A percentile compares a stretch with the other conserved stretches of the same genome.
These are phyloP conservation scores for Diaporthe citriasiana DNA, from an alignment of 2,329 filamentous ascomycete species.

Conservation along the genomic window DNA sequence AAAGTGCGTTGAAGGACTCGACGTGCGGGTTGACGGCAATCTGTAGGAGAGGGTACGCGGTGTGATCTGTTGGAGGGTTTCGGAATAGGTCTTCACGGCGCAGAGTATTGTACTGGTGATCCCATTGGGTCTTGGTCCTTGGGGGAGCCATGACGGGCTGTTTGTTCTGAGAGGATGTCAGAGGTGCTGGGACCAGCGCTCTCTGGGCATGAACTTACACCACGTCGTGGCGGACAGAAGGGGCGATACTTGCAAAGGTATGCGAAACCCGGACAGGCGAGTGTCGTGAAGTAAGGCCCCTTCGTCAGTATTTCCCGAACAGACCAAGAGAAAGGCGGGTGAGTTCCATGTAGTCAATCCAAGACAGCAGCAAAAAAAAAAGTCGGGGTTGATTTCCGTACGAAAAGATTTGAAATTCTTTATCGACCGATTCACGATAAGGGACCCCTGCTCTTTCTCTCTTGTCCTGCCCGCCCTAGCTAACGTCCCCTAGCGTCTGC, in stretches of 20 bases:
- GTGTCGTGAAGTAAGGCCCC: not conserved
- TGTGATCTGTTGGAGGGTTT: constrained; percentile 87
- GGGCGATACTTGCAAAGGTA: not conserved
- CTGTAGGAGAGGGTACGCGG: constrained; percentile 89
- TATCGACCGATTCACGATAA: constrained; percentile 13
- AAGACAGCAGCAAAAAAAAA: not conserved
- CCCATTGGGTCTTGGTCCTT: constrained; percentile 79
- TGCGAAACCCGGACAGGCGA: not conserved
- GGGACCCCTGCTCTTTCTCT: constrained; percentile 12
- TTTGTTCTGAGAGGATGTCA: constrained; percentile 13
- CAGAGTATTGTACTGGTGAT: constrained; percentile 86
- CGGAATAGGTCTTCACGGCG: constrained; percentile 90
- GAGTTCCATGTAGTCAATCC: constrained; percentile 7
- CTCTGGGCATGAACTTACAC: constrained; percentile 23
- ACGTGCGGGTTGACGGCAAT: constrained; percentile 92
- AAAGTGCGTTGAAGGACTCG: constrained; percentile 94
- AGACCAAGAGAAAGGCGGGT: constrained; percentile 1
- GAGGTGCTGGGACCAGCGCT: not conserved
- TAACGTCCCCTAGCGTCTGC: not conserved
- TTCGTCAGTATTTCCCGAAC: constrained; percentile 2
- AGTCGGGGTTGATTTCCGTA: not conserved
- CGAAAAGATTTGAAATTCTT: constrained; percentile 26
- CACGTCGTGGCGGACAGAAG: constrained; percentile 28
- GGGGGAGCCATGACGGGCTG: constrained; percentile 63
- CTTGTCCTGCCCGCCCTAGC: not conserved